Evolutionary conservation across 768 basidiomycete species (phyloP).

Genomic region (Boletus vermiculosoides): DNA sequence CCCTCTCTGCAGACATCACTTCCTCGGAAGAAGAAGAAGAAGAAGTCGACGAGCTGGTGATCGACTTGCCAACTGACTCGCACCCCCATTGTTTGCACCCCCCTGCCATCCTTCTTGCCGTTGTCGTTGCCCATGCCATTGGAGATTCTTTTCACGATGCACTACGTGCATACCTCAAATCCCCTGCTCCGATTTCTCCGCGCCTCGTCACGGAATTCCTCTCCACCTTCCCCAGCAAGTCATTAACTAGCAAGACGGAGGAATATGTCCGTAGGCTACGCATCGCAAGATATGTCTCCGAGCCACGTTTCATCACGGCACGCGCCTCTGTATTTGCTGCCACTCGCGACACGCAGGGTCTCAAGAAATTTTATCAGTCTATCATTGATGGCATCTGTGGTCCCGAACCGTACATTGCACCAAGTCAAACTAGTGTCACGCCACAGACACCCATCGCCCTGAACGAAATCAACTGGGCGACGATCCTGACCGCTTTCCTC

Average conservation of each 20-base stretch:
- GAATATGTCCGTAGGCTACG: conserved; percentile 49
- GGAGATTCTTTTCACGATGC: conserved; percentile 57
- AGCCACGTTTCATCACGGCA: conserved; percentile 47
- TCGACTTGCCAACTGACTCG: conserved; percentile 21
- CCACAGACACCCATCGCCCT: conserved; percentile 46
- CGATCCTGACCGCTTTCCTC: conserved; percentile 66
- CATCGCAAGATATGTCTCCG: conserved; percentile 50
- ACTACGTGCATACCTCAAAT: conserved; percentile 42
- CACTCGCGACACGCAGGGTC: conserved; percentile 27
- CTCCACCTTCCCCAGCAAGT: conserved; percentile 34
- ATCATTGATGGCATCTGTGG: conserved; percentile 52
- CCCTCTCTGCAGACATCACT: conserved; percentile 14
- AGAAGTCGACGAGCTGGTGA: conserved; percentile 27
- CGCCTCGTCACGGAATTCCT: conserved; percentile 41
- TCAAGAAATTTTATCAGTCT: conserved; percentile 50
- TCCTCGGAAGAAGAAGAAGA: conserved; percentile 14
- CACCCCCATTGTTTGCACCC: conserved; percentile 14
- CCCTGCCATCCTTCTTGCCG: conserved; percentile 48
- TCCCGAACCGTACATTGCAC: conserved; percentile 53
- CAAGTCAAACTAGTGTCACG: conserved; percentile 38
- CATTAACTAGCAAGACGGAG: conserved; percentile 42
- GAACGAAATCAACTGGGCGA: conserved; percentile 58
- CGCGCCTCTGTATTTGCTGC: conserved; percentile 49
- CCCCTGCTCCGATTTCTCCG: conserved; percentile 36
- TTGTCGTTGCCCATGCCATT: conserved; percentile 61